phyloP scores from a whole-genome alignment of 2,329 filamentous ascomycete species.

The Ophiocordyceps polyrhachis-furcata region DNA sequence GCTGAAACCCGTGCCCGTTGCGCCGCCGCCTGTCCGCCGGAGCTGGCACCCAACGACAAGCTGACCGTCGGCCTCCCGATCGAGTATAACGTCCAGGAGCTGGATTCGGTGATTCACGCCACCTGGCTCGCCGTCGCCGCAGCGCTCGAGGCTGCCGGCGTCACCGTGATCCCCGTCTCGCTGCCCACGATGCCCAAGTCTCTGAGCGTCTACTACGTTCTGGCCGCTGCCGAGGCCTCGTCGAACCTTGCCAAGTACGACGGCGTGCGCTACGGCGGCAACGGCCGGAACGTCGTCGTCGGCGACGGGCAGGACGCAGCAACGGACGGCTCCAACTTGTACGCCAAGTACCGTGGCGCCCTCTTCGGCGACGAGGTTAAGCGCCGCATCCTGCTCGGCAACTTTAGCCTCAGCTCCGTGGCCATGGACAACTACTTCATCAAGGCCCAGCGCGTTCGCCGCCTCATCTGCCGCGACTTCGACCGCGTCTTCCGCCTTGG shows the following conservation, averaged over 20 bases:
- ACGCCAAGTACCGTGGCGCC: slow-evolving; percentile 52
- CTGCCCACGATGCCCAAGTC: slow-evolving; percentile 72
- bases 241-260: slow-evolving; percentile 97
- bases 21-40: slow-evolving; percentile 9
- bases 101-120: slow-evolving; percentile 47
- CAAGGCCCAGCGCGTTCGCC: slow-evolving; percentile 73
- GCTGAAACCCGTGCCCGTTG: slow-evolving; percentile 32
- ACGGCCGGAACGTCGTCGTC: slow-evolving; percentile 20
- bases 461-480: slow-evolving; percentile 74
- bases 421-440: slow-evolving; percentile 96
- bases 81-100: slow-evolving; percentile 79
- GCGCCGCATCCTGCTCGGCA: slow-evolving; percentile 70
- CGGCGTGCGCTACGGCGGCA: slow-evolving; percentile 71
- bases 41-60: slow-evolving; percentile 9
- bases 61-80: slow-evolving; percentile 38
- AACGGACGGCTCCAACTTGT: slow-evolving; percentile 46
- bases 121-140: slow-evolving; percentile 50
- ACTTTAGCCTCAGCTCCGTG: slow-evolving; percentile 75
- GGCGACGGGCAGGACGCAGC: slow-evolving; percentile 7
- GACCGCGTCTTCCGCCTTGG: slow-evolving; percentile 51
- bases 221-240: slow-evolving; percentile 85
- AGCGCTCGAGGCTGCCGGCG: slow-evolving; percentile 43
- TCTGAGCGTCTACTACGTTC: slow-evolving; percentile 83
- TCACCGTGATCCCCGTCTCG: slow-evolving; percentile 55
- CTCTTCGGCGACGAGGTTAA: slow-evolving; percentile 75